Evolutionary conservation across 73 alveolate genomes (phyloP).

Genomic region (Paramecium primaurelia): DNA sequence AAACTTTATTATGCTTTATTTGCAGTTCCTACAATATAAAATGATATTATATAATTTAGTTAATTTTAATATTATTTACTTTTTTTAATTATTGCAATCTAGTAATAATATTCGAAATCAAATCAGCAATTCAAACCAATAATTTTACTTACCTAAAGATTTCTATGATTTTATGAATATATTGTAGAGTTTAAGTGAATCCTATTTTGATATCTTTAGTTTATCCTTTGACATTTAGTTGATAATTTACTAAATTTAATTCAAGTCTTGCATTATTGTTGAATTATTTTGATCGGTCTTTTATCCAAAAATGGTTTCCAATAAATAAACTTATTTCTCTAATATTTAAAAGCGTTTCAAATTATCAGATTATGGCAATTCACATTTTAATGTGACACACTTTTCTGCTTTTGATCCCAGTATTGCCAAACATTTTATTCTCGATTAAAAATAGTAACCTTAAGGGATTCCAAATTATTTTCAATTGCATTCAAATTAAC

Average conservation of each 20-base stretch:
- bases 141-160: neutral
- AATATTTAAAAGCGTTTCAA: neutral
- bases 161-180: neutral
- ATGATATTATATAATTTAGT: neutral
- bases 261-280: neutral
- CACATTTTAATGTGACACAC: neutral
- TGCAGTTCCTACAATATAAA: neutral
- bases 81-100: slow-evolving; percentile 5
- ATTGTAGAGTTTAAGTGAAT: neutral
- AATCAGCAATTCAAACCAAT: slow-evolving; percentile 1
- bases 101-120: neutral
- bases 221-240: neutral
- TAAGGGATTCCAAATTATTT: neutral
- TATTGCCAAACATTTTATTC: neutral
- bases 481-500: neutral
- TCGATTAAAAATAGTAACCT: neutral
- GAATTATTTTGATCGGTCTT: neutral
- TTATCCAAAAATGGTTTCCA: neutral
- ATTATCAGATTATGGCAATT: neutral
- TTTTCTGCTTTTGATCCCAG: slow-evolving; percentile 6
- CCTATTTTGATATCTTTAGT: neutral
- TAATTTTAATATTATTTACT: neutral
- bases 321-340: neutral
- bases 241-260: neutral
- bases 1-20: neutral